Base-by-base conservation (phyloP, 1,139 yeast species). In the Komagataea norvegica region DNA sequence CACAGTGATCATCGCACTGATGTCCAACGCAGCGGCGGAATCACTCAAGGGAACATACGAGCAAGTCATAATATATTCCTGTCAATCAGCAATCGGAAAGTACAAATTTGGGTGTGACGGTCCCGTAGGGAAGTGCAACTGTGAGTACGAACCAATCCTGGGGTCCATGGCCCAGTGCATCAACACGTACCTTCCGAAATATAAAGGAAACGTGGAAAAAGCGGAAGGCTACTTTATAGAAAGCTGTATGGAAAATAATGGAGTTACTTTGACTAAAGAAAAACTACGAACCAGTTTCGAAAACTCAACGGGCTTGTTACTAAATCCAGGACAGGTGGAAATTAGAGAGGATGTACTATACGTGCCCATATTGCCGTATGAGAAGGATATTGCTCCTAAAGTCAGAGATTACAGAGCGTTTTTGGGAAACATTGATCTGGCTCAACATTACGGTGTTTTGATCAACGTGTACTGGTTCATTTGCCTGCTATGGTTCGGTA, bases 401-500 rank as follows among this genome's bases (percentile, higher is more conserved):
- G 37, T 51, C 3, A 37, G 43, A 33, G 56, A 52, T 34, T 51
- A 49, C 19, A 40, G 39, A n/a, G 54, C 55, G 8, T 52, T 52
- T 25, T 36, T 52, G 29, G 52, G 53, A 2, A 52, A 52, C 29
- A 44, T 45, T 29, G 55, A 52, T 37, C 15, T 21, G 3, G 37
- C 55, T 1, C 55, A 51, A 36, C 10, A 36, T 13, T 46, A 37
- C 25, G 56, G 56, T 1, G 31, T 47, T 8, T 5, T 40, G 3
- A 40, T 52, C 15, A 50, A 50, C 24, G 1, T 43, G n/a, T 52
- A 45, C 31, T 52, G 53, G 51, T 7, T 49, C 5, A 10, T 18
- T 1, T 25, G 29, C 3, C 22, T 50, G 13, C 10, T 31, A 3
- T 40, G 46, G 45, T 47, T 52, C 37, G 51, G 45, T 0, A 4